Evolutionary conservation across 495 filamentous ascomycete species (phyloP), one percentile per base, ranked within the genome.

Genomic region (Bryoglossum gracile): DNA sequence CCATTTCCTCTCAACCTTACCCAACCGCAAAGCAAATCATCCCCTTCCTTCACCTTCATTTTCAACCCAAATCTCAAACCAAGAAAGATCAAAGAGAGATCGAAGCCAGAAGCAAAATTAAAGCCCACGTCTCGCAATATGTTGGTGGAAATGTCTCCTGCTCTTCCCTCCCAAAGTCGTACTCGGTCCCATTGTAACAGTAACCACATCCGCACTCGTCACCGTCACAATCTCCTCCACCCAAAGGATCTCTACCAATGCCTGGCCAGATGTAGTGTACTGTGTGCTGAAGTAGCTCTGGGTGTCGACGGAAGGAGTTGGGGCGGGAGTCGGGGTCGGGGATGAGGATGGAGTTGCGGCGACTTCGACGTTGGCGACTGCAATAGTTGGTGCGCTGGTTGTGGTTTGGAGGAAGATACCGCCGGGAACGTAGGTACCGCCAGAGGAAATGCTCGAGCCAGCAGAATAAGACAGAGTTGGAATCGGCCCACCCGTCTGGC

Each of bases 161-260:
- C n/a, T n/a, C n/a, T n/a, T n/a, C n/a, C n/a, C n/a, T n/a, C n/a
- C n/a, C n/a, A n/a, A n/a, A n/a, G n/a, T n/a, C n/a, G n/a, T n/a
- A n/a, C n/a, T n/a, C n/a, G n/a, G n/a, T n/a, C n/a, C n/a, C 11
- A 46, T 9, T 11, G 30, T 19, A 14, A 46, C 23, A 4, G 59
- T 57, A 13, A 23, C 49, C 1, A 54, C 54, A 5, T 25, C 35
- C 2, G 32, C 41, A 10, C 17, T 44, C 11, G 60, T 61, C 1
- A 61, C 52, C 13, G 57, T 62, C 10, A 62, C 53, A n/a, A 57
- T 33, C 42, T 67, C 57, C 44, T 63, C 60, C 34, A 68, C 59
- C 39, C 50, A 62, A 1, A 61, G 30, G n/a, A 67, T 45, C 46
- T 67, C 64, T 19, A 62, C 34, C 5, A 67, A 64, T 3, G 21